Percentiles rank a stretch among this genome's conserved stretches.
phyloP scores from a whole-genome alignment of 805 yeast genomes.

The Candida morakotiae region DNA sequence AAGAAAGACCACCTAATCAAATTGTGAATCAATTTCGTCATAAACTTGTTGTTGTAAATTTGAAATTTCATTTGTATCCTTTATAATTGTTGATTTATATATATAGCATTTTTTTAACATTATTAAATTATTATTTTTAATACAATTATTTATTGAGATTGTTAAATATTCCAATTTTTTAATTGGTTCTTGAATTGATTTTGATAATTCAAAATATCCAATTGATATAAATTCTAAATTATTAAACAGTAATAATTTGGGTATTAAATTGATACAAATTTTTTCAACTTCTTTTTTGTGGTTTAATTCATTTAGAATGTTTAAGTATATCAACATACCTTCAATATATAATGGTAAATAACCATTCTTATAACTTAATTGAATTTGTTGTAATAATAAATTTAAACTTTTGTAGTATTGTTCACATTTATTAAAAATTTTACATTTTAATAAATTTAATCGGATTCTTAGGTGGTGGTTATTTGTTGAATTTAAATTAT shows the following conservation, averaged over 20 bases:
- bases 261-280: conserved; percentile 40
- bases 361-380: conserved; percentile 44
- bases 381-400: conserved; percentile 45
- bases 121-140: conserved; percentile 30
- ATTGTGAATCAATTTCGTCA: background rate
- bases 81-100: too few relatives aligned
- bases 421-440: conserved; percentile 38
- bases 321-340: conserved; percentile 43
- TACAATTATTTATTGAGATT: conserved; percentile 30
- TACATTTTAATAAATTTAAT: conserved; percentile 45
- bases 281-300: conserved; percentile 40
- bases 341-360: conserved; percentile 42
- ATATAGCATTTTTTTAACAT: conserved; percentile 38
- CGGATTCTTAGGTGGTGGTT: conserved; percentile 41
- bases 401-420: conserved; percentile 50
- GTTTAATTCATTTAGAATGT: conserved; percentile 39
- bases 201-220: conserved; percentile 29
- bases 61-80: too few relatives aligned
- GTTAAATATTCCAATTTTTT: background rate
- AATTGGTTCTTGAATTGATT: background rate
- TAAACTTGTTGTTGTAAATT: background rate
- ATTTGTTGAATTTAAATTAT: conserved; percentile 19
- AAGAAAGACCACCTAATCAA: background rate
- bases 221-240: conserved; percentile 34
- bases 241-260: conserved; percentile 39